Conservation (phyloP, 164 flowering plant species). For the Macadamia integrifolia region DNA sequence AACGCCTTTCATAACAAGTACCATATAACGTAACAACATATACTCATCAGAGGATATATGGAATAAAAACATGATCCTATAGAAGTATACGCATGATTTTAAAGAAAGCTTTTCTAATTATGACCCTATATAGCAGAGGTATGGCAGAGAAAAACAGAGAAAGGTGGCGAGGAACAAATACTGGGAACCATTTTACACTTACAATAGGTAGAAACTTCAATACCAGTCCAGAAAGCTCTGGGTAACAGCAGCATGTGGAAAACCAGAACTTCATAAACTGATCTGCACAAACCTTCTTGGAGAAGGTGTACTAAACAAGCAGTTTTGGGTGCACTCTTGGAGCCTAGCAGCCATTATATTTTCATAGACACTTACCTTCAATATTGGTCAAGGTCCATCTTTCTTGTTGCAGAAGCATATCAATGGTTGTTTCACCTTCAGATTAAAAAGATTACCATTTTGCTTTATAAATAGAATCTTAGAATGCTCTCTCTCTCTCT, state of each 20-base stretch:
- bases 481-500: too few species aligned
- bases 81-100: not conserved
- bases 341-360: too few species aligned
- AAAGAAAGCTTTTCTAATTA: not conserved
- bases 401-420: too few species aligned
- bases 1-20: conserved; percentile 11
- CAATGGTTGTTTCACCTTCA: too few species aligned
- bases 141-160: not conserved
- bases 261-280: not conserved
- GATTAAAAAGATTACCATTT: too few species aligned
- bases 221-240: not conserved
- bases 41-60: not conserved
- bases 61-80: not conserved
- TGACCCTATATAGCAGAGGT: not conserved
- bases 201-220: not conserved
- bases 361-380: too few species aligned
- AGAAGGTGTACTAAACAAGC: too few species aligned
- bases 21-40: conserved; percentile 7
- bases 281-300: too few species aligned
- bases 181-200: not conserved
- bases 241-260: not conserved
- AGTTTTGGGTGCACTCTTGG: too few species aligned
- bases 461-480: too few species aligned
- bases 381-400: too few species aligned
- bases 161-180: not conserved